A percentile compares a stretch with the other conserved stretches of the same genome.
Conservation (phyloP, 306 rosid genomes). For the Clitoria ternatea region DNA sequence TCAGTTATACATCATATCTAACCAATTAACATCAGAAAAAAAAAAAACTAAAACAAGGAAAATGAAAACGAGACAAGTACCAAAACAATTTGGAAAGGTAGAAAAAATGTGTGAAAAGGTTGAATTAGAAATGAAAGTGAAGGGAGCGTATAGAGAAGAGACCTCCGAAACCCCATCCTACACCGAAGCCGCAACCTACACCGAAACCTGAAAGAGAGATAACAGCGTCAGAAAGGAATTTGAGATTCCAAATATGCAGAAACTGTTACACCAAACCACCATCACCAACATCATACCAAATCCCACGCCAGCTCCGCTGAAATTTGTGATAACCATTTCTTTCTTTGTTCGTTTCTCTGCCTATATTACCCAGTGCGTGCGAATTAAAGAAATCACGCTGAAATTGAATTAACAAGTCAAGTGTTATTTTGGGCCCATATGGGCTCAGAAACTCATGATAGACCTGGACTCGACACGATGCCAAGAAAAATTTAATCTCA, state of each 20-base stretch:
- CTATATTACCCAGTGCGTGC: no score
- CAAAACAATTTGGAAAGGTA: background rate
- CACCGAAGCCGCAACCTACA: slow-evolving; percentile 88
- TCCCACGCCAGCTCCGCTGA: slow-evolving; percentile 84
- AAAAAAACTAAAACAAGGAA: background rate
- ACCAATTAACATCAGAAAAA: background rate
- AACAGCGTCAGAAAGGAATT: background rate
- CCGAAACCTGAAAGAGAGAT: slow-evolving; percentile 66
- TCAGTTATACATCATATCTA: background rate
- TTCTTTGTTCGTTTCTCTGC: background rate
- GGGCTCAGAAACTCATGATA: background rate
- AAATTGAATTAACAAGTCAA: background rate
- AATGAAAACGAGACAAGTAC: background rate
- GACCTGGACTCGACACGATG: background rate
- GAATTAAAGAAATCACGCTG: background rate
- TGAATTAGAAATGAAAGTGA: slow-evolving; percentile 21
- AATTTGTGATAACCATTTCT: slow-evolving; percentile 75
- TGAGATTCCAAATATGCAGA: background rate
- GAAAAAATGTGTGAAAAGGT: background rate
- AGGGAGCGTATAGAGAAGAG: background rate
- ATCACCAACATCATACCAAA: slow-evolving; percentile 68
- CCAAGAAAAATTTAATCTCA: no score
- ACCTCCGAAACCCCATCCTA: slow-evolving; percentile 99
- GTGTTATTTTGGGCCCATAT: background rate
- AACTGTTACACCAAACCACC: background rate